Evolutionary conservation across 805 yeast species (phyloP).

Genomic region (Nakazawaea ernobii): DNA sequence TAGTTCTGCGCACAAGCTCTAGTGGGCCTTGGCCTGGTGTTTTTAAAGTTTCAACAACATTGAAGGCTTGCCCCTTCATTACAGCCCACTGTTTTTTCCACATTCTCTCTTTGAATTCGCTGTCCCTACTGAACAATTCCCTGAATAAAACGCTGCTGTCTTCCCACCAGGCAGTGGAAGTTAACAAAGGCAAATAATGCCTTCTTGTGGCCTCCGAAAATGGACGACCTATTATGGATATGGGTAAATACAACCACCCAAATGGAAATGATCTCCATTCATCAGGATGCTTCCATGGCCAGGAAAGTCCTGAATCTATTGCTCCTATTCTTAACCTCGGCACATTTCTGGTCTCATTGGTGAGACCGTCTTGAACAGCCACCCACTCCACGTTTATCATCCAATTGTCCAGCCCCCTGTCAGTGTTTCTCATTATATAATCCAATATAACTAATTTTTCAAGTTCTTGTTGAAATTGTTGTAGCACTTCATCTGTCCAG

Average conservation of each 20-base stretch:
- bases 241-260: conserved; percentile 71
- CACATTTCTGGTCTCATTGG: conserved; percentile 13
- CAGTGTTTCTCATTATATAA: conserved; percentile 70
- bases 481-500: conserved; percentile 47
- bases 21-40: conserved; percentile 57
- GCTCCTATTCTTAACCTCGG: conserved; percentile 58
- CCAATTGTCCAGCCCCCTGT: conserved; percentile 73
- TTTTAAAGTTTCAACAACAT: conserved; percentile 62
- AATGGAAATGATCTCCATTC: conserved; percentile 77
- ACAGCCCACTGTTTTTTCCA: conserved; percentile 67
- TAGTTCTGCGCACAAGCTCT: conserved; percentile 54
- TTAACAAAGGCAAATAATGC: conserved; percentile 52
- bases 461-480: conserved; percentile 52
- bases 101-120: conserved; percentile 59
- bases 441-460: conserved; percentile 69
- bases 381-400: conserved; percentile 57
- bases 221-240: conserved; percentile 60
- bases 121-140: conserved; percentile 46
- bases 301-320: conserved; percentile 68
- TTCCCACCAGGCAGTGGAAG: conserved; percentile 70
- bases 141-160: conserved; percentile 42
- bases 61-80: conserved; percentile 72
- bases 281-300: conserved; percentile 81
- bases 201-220: conserved; percentile 49
- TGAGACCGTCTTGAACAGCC: conserved; percentile 9